phyloP scores from a whole-genome alignment of 306 rosid species.

The Nissolia schottii region DNA sequence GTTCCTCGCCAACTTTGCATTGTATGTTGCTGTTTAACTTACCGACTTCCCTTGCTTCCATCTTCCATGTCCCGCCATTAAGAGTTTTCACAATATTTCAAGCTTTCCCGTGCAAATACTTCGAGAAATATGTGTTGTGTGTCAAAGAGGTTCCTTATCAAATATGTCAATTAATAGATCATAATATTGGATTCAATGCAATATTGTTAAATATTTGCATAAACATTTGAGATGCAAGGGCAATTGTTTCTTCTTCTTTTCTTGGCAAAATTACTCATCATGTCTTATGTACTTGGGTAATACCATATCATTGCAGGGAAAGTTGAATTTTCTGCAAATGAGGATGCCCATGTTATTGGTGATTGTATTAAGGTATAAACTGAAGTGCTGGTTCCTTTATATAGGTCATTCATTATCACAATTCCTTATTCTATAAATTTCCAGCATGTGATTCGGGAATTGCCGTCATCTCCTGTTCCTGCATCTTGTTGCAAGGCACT shows the following conservation, averaged over 20 bases:
- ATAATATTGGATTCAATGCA: neutral
- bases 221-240: neutral
- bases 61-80: neutral
- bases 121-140: neutral
- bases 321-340: constrained; percentile 68
- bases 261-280: neutral
- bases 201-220: constrained; percentile 6
- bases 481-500: constrained; percentile 99
- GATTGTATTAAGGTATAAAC: constrained; percentile 87
- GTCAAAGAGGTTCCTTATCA: neutral
- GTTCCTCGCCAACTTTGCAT: neutral
- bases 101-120: neutral
- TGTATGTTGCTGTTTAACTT: neutral
- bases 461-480: constrained; percentile 98
- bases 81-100: neutral
- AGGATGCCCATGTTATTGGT: constrained; percentile 90
- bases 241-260: neutral
- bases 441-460: constrained; percentile 80
- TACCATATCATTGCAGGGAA: constrained; percentile 65
- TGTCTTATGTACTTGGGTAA: constrained; percentile 26
- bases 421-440: constrained; percentile 19
- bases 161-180: neutral
- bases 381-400: constrained; percentile 2
- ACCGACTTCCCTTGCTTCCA: constrained; percentile 5
- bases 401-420: constrained; percentile 12